Evolutionary conservation across 2,329 filamentous ascomycete genomes (phyloP), one percentile per base, ranked within the genome.

Genomic region (Diplodia mutila): DNA sequence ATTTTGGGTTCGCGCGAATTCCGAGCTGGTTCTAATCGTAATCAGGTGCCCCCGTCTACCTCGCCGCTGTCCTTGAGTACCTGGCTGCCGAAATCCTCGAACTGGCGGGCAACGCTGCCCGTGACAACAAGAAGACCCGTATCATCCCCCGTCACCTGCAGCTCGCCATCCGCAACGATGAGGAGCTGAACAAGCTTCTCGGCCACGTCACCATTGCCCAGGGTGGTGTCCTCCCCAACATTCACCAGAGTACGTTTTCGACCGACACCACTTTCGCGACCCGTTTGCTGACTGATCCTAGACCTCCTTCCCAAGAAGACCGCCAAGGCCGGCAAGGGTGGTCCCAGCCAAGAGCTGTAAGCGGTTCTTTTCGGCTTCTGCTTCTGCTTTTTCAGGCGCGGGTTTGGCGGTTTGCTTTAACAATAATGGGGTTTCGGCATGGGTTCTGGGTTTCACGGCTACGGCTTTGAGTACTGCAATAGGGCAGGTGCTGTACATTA

Each of bases 51-150:
- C 94, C 94, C 72, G 94, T 98, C 79, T 98, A 98, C 83, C 91
- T 98, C 72, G 94, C 94, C 73, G 94, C 94, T 67, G 95, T 99
- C 67, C 93, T 99, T 61, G 95, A 99, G 85, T 99, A 99, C 82
- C 91, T 99, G 69, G 94, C 95, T 75, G 95, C 95, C 73, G 95
- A 99, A 87, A 97, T 99, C 76, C 93, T 99, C 79, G 95, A 99
- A 85, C 86, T 99, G 85, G 95, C 95, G 82, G 95, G 95, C 77
- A 99, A 99, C 83, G 95, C 95, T 77, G 95, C 95, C 72, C 94
- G 95, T 77, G 95, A 99, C 86, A 97, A 98, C 90, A 99, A 99
- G 92, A 98, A 98, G 91, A 99, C 94, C 73, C 94, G 95, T 91
- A 99, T 99, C 86, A 99, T 98, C 70, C 95, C 95, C 73, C 93